Evolutionary conservation across 805 yeast genomes (phyloP), one percentile per base, ranked within the genome.

Genomic region (Yarrowia porcina): DNA sequence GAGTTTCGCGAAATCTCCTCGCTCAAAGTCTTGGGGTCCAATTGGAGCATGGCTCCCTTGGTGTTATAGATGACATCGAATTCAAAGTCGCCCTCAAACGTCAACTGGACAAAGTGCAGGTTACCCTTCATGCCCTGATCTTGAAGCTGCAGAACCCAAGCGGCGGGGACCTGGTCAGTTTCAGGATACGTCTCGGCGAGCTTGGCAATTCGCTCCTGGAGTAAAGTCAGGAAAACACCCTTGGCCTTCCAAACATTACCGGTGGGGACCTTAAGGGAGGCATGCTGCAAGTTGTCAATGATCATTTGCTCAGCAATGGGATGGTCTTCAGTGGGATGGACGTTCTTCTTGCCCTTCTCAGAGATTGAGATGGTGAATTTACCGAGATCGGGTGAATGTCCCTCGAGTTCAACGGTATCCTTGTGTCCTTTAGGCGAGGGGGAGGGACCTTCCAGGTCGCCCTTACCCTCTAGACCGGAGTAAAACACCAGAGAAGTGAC

Each of bases 191-290:
- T 67, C 23, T 74, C 75, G 28, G 77, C 67, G 27, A 86, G 69
- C 5, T 75, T 72, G 61, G 80, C 75, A n/a, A 91, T 75, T 8
- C 89, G 83, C 57, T 91, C 94, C 67, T 87, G 86, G 39, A 90
- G 67, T 64, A 91, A 66, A 0, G 90, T 82, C 71, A 83, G 75
- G 70, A 85, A 90, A 5, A 92, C 80, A 61, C 90, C 97, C 64
- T 80, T 80, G 4, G 93, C 94, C 69, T 79, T 80, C 97, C 97
- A 91, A 9, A 82, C 79, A 63, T 84, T 80, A 36, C 82, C 88
- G 65, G 82, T 83, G 0, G 97, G 96, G 4, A 89, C 86, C 20
- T 76, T 78, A 67, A 92, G 75, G 13, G 92, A 84, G 21, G 84
- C 65, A 72, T 90, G 89, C 67, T 87, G 90, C 0, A 89, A 77